These are phyloP conservation scores for Talaromyces funiculosus DNA, from an alignment of 2,329 filamentous ascomycete genomes.

Conservation along the genomic window DNA sequence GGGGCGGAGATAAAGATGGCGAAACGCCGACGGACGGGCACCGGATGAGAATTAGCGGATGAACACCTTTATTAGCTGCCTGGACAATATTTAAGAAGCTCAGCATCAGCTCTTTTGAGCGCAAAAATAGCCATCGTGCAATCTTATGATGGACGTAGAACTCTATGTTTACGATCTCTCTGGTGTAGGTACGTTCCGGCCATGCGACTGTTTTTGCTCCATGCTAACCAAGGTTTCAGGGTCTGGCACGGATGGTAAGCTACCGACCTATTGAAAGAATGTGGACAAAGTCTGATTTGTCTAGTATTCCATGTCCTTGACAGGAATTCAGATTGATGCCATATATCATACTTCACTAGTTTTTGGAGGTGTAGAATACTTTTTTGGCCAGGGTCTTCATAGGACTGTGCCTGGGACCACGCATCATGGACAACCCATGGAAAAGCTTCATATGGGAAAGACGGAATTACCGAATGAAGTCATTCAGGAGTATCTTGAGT, in stretches of 20 bases:
- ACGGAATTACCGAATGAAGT: constrained; percentile 76
- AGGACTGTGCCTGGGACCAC: constrained; percentile 73
- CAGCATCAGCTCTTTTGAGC: not conserved
- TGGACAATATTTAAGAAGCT: not conserved
- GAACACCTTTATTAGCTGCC: not conserved
- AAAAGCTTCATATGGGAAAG: constrained; percentile 66
- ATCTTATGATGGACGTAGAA: constrained; percentile 61
- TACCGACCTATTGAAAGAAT: not conserved
- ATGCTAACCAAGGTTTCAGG: constrained; percentile 34
- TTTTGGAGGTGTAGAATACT: constrained; percentile 77
- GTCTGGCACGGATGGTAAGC: constrained; percentile 48
- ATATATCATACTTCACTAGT: constrained; percentile 94
- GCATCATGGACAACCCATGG: constrained; percentile 78
- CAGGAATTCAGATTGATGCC: constrained; percentile 73
- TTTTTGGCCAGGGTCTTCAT: constrained; percentile 84
- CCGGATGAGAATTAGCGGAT: constrained; percentile 1
- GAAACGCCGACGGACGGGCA: constrained; percentile 6
- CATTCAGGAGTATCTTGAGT: constrained; percentile 81
- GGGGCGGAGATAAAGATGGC: constrained; percentile 5
- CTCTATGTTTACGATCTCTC: constrained; percentile 77
- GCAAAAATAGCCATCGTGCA: not conserved
- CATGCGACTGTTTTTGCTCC: not conserved
- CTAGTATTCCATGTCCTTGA: constrained; percentile 53
- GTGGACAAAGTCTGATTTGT: constrained; percentile 15
- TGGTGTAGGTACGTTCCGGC: constrained; percentile 30